Evolutionary conservation across 306 rosid species (phyloP), one percentile per base, ranked within the genome.

Genomic region (Mucuna pruriens): DNA sequence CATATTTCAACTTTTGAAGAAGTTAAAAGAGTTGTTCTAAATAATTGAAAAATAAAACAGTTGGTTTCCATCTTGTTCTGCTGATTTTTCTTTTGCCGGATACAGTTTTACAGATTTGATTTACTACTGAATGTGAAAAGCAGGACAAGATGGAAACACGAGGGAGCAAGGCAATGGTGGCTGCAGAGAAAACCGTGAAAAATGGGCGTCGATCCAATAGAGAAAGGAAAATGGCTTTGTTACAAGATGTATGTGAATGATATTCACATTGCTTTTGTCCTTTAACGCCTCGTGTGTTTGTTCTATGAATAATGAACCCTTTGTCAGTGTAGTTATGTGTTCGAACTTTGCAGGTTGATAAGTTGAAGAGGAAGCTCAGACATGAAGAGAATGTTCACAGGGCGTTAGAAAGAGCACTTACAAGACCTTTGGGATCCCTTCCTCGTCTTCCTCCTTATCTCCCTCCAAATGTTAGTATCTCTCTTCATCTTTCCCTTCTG

Each of bases 401-500:
- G 85, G 99, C 91, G 16, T 88, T 95, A 67, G 99, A 95, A 78
- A 93, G 99, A 80, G 99, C 97, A 68, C 92, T 95, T 26, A 89
- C 95, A 2, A 87, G 99, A 75, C 97, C 99, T 57, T 76, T 95
- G 51, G 99, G 99, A 78, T 92, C 97, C 75, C 88, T 95, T 44
- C 99, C 99, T 83, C 97, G 97, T 76, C 95, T 95, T 74, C 99
- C 99, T 78, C 97, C 99, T 12, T 95, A 91, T 91, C 97, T 95
- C 57, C 99, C 99, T 87, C 92, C 95, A 58, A 61, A 85, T 85
- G 98, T 95, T 58, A 86, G 97, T 75, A 13, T 20, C 38, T 67
- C 69, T 82, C 33, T 57, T 74, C 62, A 12, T 20, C 40, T 23
- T 68, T 69, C 42, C 34, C 62, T 46, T 79, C 39, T 26, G 1